Evolutionary conservation across 345 rosid genomes (phyloP), one percentile per base, ranked within the genome.

Genomic region (Eucalyptus rudis): DNA sequence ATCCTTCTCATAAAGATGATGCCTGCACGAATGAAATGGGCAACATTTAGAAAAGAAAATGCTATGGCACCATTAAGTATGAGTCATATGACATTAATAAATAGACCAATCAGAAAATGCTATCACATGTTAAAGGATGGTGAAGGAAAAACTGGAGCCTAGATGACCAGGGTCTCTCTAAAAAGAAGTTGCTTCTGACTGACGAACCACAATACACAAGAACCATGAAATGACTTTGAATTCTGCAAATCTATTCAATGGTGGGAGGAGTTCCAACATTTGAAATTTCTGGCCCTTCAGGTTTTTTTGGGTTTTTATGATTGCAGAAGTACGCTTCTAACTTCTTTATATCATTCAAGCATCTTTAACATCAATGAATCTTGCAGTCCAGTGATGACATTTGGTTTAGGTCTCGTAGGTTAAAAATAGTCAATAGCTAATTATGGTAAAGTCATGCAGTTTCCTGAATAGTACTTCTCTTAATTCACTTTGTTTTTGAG

Each of bases 1-100:
- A 49, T 87, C 93, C 91, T 94, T 96, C 89, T 95, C 96, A 88
- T 94, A 95, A 40, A 95, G 90, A 93, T 96, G 99, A 92, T 97
- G 96, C 94, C 99, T 98, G 90, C 52, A 88, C 10, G 58, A 89
- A 87, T 88, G 68, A 45, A 20, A 40, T 6, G 4, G 15, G 47
- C 29, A 90, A 49, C 87, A 86, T 91, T 86, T 86, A 80, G 50
- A 45, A 87, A 45, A 45, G 79, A 87, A 31, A 31, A 22, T 50
- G 13, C 56, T 20, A n/a, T 64, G 16, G 47, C 47, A 40, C 25
- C 84, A 87, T 76, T 47, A 76, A 20, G 84, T 43, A 76, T 20
- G 47, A 76, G 16, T 76, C 84, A 76, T 36, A 76, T 76, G 84
- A 40, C 84, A 76, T 40, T 20, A 40, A 22, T 11, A 76, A 76